A percentile compares a stretch with the other conserved stretches of the same genome.
Conservation (phyloP, 2,329 filamentous ascomycete species). For the Xylaria sp. region DNA sequence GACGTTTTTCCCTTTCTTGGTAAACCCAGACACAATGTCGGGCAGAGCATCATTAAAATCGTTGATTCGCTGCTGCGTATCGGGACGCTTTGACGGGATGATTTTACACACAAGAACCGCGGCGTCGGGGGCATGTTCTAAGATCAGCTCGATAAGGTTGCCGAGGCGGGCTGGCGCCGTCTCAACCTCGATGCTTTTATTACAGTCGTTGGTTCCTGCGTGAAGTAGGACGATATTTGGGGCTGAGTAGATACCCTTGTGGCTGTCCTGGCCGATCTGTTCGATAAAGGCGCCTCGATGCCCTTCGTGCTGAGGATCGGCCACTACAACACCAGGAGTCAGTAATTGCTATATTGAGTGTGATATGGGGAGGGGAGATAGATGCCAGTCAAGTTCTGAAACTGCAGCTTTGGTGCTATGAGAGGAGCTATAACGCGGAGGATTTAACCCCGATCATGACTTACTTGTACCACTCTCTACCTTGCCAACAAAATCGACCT, state of each 20-base stretch:
- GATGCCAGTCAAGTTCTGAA: too few relatives aligned
- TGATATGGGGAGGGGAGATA: too few relatives aligned
- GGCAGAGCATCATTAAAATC: not conserved
- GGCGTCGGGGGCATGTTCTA: not conserved
- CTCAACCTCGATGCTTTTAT: not conserved
- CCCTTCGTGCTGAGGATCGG: slow-evolving; percentile 9
- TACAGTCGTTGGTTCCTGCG: slow-evolving; percentile 7
- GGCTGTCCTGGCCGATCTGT: not conserved
- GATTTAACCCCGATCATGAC: too few relatives aligned
- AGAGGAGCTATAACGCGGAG: too few relatives aligned
- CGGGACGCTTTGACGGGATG: not conserved
- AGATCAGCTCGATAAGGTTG: not conserved
- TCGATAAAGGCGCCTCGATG: not conserved
- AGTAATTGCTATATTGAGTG: too few relatives aligned
- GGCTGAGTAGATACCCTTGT: not conserved
- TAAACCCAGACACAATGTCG: not conserved
- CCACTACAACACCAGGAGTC: too few relatives aligned
- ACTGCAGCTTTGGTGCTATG: too few relatives aligned
- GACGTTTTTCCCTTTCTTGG: not conserved
- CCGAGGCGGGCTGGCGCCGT: not conserved
- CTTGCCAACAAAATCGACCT: not conserved
- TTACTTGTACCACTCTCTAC: not conserved
- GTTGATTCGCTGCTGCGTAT: not conserved
- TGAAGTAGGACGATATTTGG: slow-evolving; percentile 7
- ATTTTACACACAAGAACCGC: slow-evolving; percentile 1